Evolutionary conservation across 2,329 filamentous ascomycete species (phyloP).

Genomic region (Sporothrix phasma): DNA sequence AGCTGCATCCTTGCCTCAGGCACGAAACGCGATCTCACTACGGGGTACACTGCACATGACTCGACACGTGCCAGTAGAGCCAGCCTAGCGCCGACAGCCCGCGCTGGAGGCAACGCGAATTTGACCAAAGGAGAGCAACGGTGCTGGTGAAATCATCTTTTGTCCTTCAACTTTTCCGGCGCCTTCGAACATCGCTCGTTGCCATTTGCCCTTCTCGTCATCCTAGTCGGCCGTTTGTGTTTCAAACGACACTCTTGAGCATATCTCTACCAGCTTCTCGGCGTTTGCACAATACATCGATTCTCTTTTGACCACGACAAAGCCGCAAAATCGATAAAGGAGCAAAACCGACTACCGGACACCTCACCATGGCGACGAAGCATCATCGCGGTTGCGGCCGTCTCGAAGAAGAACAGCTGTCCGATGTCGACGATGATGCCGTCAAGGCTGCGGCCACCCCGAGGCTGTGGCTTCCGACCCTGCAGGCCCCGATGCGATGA

Average conservation of each 20-base stretch:
- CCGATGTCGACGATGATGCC: constrained; percentile 17
- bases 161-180: neutral
- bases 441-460: neutral
- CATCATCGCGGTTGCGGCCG: neutral
- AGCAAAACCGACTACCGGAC: neutral
- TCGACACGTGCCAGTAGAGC: neutral
- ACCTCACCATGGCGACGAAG: constrained; percentile 1
- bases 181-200: neutral
- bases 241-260: neutral
- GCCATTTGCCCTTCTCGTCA: neutral
- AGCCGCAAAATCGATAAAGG: neutral
- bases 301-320: neutral
- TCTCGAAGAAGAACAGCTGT: constrained; percentile 7
- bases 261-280: neutral
- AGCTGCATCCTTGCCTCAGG: constrained; percentile 10
- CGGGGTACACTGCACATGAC: neutral
- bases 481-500: neutral
- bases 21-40: neutral
- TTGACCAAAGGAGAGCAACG: constrained; percentile 3
- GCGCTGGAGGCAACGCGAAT: constrained; percentile 7
- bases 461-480: neutral
- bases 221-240: neutral
- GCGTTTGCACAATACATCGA: neutral
- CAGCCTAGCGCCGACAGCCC: neutral
- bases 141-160: neutral